phyloP scores from a whole-genome alignment of 495 filamentous ascomycete species.

The Tuber umbilicatum region DNA sequence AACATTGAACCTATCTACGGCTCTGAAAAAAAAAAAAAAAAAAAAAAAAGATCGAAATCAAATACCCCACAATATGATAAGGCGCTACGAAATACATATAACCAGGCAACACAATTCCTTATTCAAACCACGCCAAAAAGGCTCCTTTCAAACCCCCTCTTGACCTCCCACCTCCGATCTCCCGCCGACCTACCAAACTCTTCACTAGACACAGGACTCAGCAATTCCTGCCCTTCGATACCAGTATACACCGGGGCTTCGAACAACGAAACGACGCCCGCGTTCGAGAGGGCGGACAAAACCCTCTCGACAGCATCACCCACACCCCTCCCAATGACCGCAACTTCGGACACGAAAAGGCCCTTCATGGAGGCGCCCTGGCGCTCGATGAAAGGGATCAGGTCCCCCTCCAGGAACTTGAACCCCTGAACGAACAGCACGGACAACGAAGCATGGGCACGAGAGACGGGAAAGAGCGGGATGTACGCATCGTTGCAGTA shows the following conservation, averaged over 20 bases:
- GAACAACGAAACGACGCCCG: neutral
- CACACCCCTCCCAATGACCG: neutral
- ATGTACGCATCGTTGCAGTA: slow-evolving; percentile 3
- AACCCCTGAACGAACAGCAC: neutral
- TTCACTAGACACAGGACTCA: neutral
- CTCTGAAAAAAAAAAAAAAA: neutral
- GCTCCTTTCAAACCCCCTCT: neutral
- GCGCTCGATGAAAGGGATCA: neutral
- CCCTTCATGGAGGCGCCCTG: neutral
- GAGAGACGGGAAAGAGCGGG: neutral
- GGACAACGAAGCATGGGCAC: neutral
- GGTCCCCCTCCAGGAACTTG: neutral
- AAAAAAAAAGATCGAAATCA: neutral
- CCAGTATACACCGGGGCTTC: neutral
- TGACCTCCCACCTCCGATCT: neutral
- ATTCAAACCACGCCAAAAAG: neutral
- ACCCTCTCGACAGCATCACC: neutral
- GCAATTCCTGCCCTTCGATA: neutral
- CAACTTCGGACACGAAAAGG: neutral
- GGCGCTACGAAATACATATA: neutral
- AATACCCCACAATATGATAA: neutral
- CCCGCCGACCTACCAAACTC: neutral
- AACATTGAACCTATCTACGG: neutral
- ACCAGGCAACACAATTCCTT: neutral
- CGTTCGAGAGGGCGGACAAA: neutral